A percentile compares a stretch with the other conserved stretches of the same genome.
These are phyloP conservation scores for Ascochyta viciae-villosae DNA, from an alignment of 2,329 filamentous ascomycete species.

Conservation along the genomic window DNA sequence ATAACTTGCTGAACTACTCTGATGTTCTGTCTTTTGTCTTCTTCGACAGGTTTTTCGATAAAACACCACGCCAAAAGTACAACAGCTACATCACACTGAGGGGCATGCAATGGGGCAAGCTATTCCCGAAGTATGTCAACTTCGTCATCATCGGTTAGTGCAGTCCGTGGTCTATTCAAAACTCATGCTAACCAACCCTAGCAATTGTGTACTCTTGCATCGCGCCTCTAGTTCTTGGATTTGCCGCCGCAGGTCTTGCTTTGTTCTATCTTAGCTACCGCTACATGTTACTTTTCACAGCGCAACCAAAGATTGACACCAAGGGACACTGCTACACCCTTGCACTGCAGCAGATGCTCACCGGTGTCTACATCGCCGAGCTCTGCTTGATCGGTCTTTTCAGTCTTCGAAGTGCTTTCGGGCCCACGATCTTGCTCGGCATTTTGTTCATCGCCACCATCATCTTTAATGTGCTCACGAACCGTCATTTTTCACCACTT, in stretches of 20 bases:
- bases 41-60: constrained; percentile 76
- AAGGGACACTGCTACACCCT: constrained; percentile 87
- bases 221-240: constrained; percentile 82
- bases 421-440: constrained; percentile 41
- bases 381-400: constrained; percentile 87
- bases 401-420: constrained; percentile 50
- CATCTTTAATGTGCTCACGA: constrained; percentile 44
- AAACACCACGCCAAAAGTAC: constrained; percentile 66
- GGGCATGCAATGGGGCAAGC: constrained; percentile 49
- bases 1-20: constrained; percentile 74
- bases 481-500: constrained; percentile 45
- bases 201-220: constrained; percentile 87
- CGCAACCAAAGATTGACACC: constrained; percentile 81
- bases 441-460: constrained; percentile 43
- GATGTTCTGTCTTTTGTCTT: constrained; percentile 78
- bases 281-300: constrained; percentile 90
- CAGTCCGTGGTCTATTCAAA: background rate
- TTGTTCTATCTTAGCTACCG: constrained; percentile 88
- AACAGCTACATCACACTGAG: constrained; percentile 41
- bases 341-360: constrained; percentile 85
- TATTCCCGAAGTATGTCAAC: constrained; percentile 52
- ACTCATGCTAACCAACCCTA: constrained; percentile 42
- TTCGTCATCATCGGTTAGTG: constrained; percentile 50
- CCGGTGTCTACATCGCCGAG: constrained; percentile 82
- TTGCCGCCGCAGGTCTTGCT: constrained; percentile 78